Evolutionary conservation across 2,329 filamentous ascomycete species (phyloP), one percentile per base, ranked within the genome.

Genomic region (Phaeosphaeriaceae sp.): DNA sequence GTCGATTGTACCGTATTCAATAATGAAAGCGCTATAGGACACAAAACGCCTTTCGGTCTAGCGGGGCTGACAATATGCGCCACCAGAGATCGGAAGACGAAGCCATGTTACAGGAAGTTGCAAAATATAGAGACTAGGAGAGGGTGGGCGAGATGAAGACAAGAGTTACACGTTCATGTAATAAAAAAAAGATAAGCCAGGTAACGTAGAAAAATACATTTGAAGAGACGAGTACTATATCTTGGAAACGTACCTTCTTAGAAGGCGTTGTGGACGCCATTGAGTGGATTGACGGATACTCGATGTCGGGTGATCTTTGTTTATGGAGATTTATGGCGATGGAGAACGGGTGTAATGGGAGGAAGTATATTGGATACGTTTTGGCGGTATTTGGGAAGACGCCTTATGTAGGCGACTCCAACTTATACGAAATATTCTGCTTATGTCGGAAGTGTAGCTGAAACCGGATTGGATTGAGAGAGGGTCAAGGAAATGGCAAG

Each of bases 351-450:
- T 68, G 63, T 4, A 67, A 51, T 18, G 62, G 62, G 43, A 68
- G 63, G 37, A 67, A 68, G 50, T 67, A 68, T 37, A 68, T 66
- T 26, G 65, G 65, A 63, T 67, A 68, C 61, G 54, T 60, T 35
- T 54, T 63, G 48, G 50, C 54, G 55, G 44, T 45, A 41, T 36
- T 21, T n/a, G 18, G 6, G 29, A 47, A 52, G 45, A 52, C 49
- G 49, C 21, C 46, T 39, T 45, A 12, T 38, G 18, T 15, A 49
- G 56, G 52, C 48, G 48, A 50, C 48, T 48, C 37, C 39, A n/a
- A 29, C 18, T 43, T 37, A 16, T 30, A 50, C 54, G 33, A 12
- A 20, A 37, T 21, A n/a, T 16, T 15, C 17, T 17, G 23, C 23
- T 30, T 12, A 12, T 18, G 16, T 42, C n/a, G 15, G 16, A 30